Conservation (phyloP, 2,329 filamentous ascomycete species). For the Penicillium sclerotigenum region DNA sequence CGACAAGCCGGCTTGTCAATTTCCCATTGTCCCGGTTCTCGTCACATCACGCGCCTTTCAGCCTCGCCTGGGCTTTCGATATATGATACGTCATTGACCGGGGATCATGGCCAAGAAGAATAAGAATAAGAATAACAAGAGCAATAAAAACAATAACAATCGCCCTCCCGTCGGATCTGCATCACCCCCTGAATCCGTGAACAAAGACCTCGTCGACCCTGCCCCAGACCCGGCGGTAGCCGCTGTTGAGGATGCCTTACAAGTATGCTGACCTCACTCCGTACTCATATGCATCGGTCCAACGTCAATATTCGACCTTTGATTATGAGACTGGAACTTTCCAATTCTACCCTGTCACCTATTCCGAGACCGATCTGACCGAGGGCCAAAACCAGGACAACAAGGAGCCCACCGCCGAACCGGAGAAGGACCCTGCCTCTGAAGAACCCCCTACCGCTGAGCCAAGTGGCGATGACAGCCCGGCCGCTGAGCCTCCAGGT, state of each 20-base stretch:
- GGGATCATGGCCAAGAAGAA: conserved; percentile 38
- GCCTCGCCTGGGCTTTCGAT: conserved; percentile 18
- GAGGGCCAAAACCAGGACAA: conserved; percentile 38
- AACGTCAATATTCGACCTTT: conserved; percentile 45
- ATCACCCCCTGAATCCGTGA: conserved; percentile 23
- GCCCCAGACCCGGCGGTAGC: conserved; percentile 31
- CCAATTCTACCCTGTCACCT: conserved; percentile 37
- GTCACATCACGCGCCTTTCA: conserved; percentile 22
- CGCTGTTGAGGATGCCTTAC: conserved; percentile 38
- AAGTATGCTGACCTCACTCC: conserved; percentile 46
- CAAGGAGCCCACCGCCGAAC: conserved; percentile 28
- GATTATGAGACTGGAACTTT: conserved; percentile 40
- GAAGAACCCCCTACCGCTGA: conserved; percentile 24
- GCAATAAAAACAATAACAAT: conserved; percentile 33
- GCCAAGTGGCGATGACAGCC: conserved; percentile 25
- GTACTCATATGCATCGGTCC: conserved; percentile 44
- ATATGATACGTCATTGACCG: conserved; percentile 32
- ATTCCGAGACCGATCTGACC: conserved; percentile 34
- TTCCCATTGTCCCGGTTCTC: conserved; percentile 25
- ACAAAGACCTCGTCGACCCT: conserved; percentile 19
- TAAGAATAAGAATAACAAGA: conserved; percentile 36
- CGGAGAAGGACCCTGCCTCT: conserved; percentile 29
- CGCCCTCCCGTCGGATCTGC: conserved; percentile 28
- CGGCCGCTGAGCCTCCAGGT: conserved; percentile 31
- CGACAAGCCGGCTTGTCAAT: conserved; percentile 28